Evolutionary conservation across 106 monocot species (phyloP), one percentile per base, ranked within the genome.

Genomic region (Narthecium ossifragum): DNA sequence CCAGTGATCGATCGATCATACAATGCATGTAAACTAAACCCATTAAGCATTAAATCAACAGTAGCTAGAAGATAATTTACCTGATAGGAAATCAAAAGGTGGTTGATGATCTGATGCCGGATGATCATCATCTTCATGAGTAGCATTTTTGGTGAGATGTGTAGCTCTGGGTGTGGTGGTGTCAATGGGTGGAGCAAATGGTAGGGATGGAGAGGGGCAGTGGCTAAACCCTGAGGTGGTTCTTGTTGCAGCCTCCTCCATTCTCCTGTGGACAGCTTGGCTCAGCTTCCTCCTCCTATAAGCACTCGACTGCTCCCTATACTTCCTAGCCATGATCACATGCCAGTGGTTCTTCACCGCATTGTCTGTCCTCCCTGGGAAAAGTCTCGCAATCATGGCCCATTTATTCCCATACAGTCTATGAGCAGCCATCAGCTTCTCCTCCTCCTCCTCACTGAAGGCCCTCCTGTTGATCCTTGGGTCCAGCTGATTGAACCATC

Each of bases 401-500:
- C 92, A 92, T 63, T 81, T 88, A 72, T 88, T 92, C 23, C 92
- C 92, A 57, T 92, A 92, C 43, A 75, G 30, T 26, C 92, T 71
- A 63, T 92, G 92, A 26, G 84, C 92, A 8, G 88, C 75, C 84
- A 84, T 78, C 14, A 92, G 81, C 78, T 73, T 78, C 64, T 92
- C 88, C 57, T 88, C 92, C 46, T 92, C 92, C 48, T 88, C 92
- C 30, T 84, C 92, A 13, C 25, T 88, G 63, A 92, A 92, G 4
- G 92, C 76, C 57, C 73, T 78, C 62, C 81, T 72, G 70, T 88
- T 92, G 38, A 92, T 92, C 66, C 81, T 69, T 0, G 92, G 92
- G 63, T 92, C 88, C 54, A 92, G 78, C 69, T 92, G 92, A 78
- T 92, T 92, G 78, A 92, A 92, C 92, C 92, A 92, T 39, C 88